These are phyloP conservation scores for Phoenix roebelenii DNA, from an alignment of 176 grass and related monocot genomes.

Conservation along the genomic window DNA sequence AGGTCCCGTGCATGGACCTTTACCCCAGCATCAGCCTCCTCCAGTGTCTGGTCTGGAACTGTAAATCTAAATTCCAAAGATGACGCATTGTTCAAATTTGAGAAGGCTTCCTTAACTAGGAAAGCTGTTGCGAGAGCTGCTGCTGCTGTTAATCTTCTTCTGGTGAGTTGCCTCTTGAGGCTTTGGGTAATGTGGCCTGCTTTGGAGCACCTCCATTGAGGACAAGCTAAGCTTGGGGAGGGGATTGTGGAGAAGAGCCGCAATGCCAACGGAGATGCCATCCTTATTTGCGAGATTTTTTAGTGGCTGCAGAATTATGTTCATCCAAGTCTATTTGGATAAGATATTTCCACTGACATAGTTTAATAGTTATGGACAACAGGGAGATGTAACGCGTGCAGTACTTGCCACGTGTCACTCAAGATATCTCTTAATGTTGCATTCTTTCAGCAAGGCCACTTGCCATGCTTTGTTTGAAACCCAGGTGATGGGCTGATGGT, in stretches of 20 bases:
- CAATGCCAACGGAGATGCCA: constrained; percentile 24
- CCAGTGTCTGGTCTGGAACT: constrained; percentile 43
- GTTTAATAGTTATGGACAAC: no score
- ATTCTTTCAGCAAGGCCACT: no score
- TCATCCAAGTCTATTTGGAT: no score
- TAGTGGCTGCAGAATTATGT: no score
- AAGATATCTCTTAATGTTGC: no score
- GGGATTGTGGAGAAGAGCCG: constrained; percentile 23
- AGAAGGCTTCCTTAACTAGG: constrained; percentile 28
- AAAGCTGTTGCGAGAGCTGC: constrained; percentile 15
- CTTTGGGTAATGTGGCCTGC: neutral
- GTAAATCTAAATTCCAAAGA: constrained; percentile 50
- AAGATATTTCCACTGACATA: no score
- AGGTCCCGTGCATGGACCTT: constrained; percentile 49
- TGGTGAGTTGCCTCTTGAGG: constrained; percentile 6
- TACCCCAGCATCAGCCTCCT: constrained; percentile 51
- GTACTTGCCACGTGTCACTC: no score
- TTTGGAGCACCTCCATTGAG: constrained; percentile 13
- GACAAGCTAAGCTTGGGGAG: constrained; percentile 3
- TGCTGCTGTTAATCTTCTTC: constrained; percentile 22
- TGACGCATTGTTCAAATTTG: constrained; percentile 16
- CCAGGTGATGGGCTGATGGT: no score
- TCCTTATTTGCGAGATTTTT: no score
- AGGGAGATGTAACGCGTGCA: no score
- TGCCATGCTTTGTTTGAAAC: no score